These are phyloP conservation scores for Phytophthora litchii DNA, from an alignment of 352 stramenopile species.

Conservation along the genomic window DNA sequence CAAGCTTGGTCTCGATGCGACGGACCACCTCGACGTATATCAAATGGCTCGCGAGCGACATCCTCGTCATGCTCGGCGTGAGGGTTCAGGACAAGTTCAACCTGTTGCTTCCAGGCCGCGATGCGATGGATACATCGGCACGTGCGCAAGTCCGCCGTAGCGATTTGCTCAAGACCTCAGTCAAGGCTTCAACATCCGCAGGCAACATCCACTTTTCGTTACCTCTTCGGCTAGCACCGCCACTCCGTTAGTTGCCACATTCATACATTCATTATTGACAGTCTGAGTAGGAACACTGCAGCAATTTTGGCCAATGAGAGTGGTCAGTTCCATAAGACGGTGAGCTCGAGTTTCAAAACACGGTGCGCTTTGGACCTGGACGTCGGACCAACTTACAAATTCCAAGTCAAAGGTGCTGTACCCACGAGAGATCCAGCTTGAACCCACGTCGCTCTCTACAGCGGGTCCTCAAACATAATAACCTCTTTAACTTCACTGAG, in stretches of 20 bases:
- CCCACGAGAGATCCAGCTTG: conserved; percentile 33
- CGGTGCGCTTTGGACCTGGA: neutral
- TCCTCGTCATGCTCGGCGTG: neutral
- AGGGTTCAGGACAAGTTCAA: neutral
- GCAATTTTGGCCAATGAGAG: too few relatives aligned
- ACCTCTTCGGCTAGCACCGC: too few relatives aligned
- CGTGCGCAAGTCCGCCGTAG: neutral
- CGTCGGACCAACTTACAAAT: conserved; percentile 19
- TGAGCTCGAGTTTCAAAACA: neutral
- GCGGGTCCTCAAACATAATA: too few relatives aligned
- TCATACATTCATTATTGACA: too few relatives aligned
- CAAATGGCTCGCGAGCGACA: neutral
- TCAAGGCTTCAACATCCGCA: neutral
- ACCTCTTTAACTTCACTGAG: too few relatives aligned
- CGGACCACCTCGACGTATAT: too few relatives aligned
- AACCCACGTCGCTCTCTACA: conserved; percentile 6
- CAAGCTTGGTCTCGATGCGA: too few relatives aligned
- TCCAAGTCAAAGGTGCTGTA: conserved; percentile 8
- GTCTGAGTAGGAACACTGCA: too few relatives aligned
- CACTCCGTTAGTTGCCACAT: too few relatives aligned
- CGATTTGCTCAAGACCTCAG: neutral
- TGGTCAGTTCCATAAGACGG: too few relatives aligned
- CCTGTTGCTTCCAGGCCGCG: neutral
- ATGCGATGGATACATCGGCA: conserved; percentile 4
- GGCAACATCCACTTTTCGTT: too few relatives aligned